These are phyloP conservation scores for Cyberlindnera mississippiensis DNA, from an alignment of 805 yeast genomes.

Conservation along the genomic window DNA sequence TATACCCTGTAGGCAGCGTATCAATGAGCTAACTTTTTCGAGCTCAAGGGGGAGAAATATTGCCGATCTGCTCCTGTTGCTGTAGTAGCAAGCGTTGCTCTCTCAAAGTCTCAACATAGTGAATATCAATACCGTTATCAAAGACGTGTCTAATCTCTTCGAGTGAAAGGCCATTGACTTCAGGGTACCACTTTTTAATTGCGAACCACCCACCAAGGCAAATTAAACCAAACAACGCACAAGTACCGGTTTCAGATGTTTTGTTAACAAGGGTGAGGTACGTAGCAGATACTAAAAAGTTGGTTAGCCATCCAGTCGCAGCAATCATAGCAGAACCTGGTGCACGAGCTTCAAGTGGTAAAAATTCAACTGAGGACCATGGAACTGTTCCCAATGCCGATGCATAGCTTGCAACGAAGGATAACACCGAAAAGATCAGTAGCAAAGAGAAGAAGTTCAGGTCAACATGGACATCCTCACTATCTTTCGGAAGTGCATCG, in stretches of 20 bases:
- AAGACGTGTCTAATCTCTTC: conserved; percentile 40
- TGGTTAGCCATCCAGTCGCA: conserved; percentile 40
- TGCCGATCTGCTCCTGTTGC: no score
- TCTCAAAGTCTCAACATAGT: conserved; percentile 22
- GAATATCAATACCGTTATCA: conserved; percentile 37
- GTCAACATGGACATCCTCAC: background rate
- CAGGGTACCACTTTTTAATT: conserved; percentile 39
- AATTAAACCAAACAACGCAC: conserved; percentile 32
- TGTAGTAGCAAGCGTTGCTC: background rate
- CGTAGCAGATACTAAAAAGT: conserved; percentile 33
- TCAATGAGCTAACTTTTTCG: no score
- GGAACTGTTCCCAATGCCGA: conserved; percentile 43
- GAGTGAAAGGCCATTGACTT: conserved; percentile 40
- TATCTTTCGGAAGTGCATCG: background rate
- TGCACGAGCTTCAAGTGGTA: conserved; percentile 39
- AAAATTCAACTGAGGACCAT: conserved; percentile 42
- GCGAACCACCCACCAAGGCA: conserved; percentile 37
- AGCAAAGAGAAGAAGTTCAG: conserved; percentile 13
- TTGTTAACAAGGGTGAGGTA: conserved; percentile 32
- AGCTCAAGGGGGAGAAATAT: no score
- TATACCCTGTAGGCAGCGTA: no score
- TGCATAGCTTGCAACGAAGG: conserved; percentile 40
- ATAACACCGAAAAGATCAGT: conserved; percentile 30
- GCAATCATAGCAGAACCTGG: conserved; percentile 40
- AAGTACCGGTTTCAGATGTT: conserved; percentile 31